A percentile compares a stretch with the other conserved stretches of the same genome.
These are phyloP conservation scores for Cercophora sp. DNA, from an alignment of 495 filamentous ascomycete species.

Conservation along the genomic window DNA sequence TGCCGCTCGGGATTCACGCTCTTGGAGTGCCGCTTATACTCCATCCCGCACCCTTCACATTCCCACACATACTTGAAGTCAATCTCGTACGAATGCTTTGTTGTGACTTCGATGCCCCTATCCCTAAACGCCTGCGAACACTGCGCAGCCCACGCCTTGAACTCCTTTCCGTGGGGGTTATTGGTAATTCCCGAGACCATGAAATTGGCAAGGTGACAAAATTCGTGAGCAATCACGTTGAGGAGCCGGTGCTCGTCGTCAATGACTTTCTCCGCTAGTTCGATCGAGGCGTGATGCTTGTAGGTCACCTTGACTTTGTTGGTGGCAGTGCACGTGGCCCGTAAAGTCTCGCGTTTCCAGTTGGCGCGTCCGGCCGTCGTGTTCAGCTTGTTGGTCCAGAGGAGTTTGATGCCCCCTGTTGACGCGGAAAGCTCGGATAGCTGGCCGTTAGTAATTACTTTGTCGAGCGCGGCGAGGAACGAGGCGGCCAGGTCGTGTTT, in stretches of 20 bases:
- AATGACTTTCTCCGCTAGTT: constrained; percentile 84
- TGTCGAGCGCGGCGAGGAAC: constrained; percentile 75
- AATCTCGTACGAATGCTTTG: constrained; percentile 82
- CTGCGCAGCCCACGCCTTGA: constrained; percentile 64
- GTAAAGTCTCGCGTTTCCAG: constrained; percentile 64
- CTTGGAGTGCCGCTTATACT: constrained; percentile 77
- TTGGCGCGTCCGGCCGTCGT: constrained; percentile 85
- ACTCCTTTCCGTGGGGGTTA: constrained; percentile 76
- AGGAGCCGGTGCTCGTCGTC: constrained; percentile 70
- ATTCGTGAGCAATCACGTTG: constrained; percentile 90
- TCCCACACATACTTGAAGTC: constrained; percentile 86
- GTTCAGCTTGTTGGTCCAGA: constrained; percentile 81
- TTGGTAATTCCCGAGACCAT: constrained; percentile 66
- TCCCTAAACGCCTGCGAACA: constrained; percentile 36
- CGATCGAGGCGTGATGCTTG: constrained; percentile 72
- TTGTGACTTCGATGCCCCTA: constrained; percentile 68
- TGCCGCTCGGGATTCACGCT: constrained; percentile 65
- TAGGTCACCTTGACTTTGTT: constrained; percentile 15
- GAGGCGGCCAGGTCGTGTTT: constrained; percentile 63
- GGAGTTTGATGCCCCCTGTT: constrained; percentile 73
- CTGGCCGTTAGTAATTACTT: constrained; percentile 56
- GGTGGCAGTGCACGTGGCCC: constrained; percentile 15
- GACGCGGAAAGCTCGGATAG: constrained; percentile 54
- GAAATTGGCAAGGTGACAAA: constrained; percentile 87
- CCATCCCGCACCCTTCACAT: constrained; percentile 62